A percentile compares a stretch with the other conserved stretches of the same genome.
Conservation (phyloP, 2,329 filamentous ascomycete species). For the Ceratocystis ficicola region DNA sequence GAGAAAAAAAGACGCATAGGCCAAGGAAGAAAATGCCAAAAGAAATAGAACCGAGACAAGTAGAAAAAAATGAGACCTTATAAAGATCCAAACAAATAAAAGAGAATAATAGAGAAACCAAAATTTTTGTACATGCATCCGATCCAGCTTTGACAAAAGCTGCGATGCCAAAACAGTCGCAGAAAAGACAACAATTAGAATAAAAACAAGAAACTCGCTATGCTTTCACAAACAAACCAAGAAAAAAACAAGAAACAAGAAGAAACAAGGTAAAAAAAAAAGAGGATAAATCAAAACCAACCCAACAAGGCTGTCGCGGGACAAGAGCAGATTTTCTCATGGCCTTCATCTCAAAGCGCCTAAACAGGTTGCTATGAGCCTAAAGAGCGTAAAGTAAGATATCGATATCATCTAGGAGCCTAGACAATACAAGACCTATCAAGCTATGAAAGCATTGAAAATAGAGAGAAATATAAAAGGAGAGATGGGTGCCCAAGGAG, state of each 20-base stretch:
- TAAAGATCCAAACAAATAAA: neutral
- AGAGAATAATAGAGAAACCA: constrained; percentile 1
- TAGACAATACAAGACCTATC: neutral
- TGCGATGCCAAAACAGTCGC: neutral
- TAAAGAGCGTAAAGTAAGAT: neutral
- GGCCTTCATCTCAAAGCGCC: no score
- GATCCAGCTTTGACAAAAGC: neutral
- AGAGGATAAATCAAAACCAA: constrained; percentile 21
- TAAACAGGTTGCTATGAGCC: no score
- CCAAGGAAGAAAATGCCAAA: neutral
- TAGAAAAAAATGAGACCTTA: neutral
- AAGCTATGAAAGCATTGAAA: constrained; percentile 13
- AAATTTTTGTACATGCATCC: constrained; percentile 13
- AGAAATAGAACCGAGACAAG: constrained; percentile 1
- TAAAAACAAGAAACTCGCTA: constrained; percentile 31
- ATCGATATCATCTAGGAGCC: no score
- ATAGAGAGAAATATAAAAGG: neutral
- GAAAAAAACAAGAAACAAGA: constrained; percentile 24
- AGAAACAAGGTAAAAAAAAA: constrained; percentile 23
- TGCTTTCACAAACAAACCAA: constrained; percentile 29
- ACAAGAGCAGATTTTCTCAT: no score
- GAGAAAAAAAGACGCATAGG: neutral
- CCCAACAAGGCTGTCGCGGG: no score
- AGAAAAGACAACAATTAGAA: constrained; percentile 11
- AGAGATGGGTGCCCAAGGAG: constrained; percentile 17